Evolutionary conservation across 768 basidiomycete genomes (phyloP), one percentile per base, ranked within the genome.

Genomic region (Cystoderma amianthinum): DNA sequence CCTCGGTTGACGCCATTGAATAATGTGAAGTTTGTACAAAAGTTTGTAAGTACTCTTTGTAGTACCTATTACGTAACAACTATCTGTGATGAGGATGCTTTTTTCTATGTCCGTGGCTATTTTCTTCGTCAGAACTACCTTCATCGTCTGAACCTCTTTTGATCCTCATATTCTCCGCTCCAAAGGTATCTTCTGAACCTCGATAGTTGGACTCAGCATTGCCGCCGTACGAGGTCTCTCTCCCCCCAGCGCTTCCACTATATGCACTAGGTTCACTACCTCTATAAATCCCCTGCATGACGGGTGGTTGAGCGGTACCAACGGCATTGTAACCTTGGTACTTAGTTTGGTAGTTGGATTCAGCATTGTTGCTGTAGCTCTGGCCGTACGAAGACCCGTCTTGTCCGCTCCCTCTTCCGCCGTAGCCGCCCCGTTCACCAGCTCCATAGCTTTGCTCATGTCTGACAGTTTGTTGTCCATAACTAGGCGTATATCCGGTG

Each of bases 121-220:
- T 39, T 36, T 41, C 40, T 10, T 50, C 40, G 39, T 40, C 43
- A 9, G 52, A 42, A 7, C 58, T n/a, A n/a, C n/a, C 48, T 12
- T 58, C 55, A 25, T 61, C 61, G 10, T 64, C 62, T 25, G 60
- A 57, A 15, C 61, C 63, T 32, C 62, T 55, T 23, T 59, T 51
- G 32, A 76, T 57, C 39, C 66, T 69, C 41, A 76, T 51, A n/a
- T 68, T 61, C 49, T 76, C 76, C 5, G 65, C 72, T 3, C 74
- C 74, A 53, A 68, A 77, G 2, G 76, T 77, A 36, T 77, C 73
- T 21, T 64, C 55, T 41, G 55, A 45, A 32, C 49, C 49, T 9
- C 58, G 60, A 32, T 39, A 39, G n/a, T 24, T 28, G 12, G 35
- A 22, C 28, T 15, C 28, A 9, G 15, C 10, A 30, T 30, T 30